Conservation (phyloP, 2,329 filamentous ascomycete species). For the Stagonosporopsis cucurbitacearum region DNA sequence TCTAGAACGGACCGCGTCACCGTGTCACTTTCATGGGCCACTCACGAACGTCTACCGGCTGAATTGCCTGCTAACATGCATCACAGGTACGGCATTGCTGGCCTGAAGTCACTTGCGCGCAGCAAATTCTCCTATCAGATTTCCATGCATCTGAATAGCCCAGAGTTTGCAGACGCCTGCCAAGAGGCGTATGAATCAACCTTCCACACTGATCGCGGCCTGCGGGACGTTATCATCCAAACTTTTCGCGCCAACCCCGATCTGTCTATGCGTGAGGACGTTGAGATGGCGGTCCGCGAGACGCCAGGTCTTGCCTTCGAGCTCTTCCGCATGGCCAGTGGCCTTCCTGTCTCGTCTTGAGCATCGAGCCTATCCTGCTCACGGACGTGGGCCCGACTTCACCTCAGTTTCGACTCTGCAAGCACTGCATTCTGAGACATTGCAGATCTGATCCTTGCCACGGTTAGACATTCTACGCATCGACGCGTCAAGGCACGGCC, state of each 20-base stretch:
- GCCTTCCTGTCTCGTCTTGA: constrained; percentile 51
- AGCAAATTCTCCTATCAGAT: constrained; percentile 56
- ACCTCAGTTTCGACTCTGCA: neutral
- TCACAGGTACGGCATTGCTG: constrained; percentile 54
- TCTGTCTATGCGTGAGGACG: constrained; percentile 54
- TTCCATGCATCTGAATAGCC: constrained; percentile 52
- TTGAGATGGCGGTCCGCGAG: constrained; percentile 53
- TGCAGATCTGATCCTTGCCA: neutral
- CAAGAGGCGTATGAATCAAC: constrained; percentile 58
- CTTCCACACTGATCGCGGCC: constrained; percentile 57
- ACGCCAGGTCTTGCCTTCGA: constrained; percentile 57
- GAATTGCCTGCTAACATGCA: constrained; percentile 31
- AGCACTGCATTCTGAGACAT: neutral
- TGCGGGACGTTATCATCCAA: constrained; percentile 57
- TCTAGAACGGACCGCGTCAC: constrained; percentile 32
- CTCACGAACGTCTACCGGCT: constrained; percentile 6
- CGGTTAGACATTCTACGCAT: neutral
- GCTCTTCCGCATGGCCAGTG: constrained; percentile 56
- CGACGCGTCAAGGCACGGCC: neutral
- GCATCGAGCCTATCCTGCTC: neutral
- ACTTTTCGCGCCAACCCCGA: constrained; percentile 56
- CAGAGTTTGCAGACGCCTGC: constrained; percentile 57
- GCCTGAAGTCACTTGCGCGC: constrained; percentile 54
- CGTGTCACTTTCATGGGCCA: constrained; percentile 19
- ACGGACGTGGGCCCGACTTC: constrained; percentile 1